Base-by-base conservation (phyloP, 164 flowering plant species). In the Nymphaea thermarum region DNA sequence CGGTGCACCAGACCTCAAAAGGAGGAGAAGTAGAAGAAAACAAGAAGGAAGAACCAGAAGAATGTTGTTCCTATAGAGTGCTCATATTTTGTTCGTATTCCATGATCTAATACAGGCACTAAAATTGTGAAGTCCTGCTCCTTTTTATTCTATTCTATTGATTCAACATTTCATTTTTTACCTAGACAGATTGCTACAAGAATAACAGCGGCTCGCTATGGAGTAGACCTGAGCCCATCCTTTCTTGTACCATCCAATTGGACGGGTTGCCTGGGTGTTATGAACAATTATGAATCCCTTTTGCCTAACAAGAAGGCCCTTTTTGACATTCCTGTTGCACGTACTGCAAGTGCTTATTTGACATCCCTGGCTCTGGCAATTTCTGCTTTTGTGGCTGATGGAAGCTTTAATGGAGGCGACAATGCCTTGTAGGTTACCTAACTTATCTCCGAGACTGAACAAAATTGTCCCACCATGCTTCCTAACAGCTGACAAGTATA, bases 201-300 rank as follows among this genome's bases (percentile, higher is more conserved):
- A 80, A 72, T 88, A 64, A 88, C 93, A 11, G 98, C 98, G 65
- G 86, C 91, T 67, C 83, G 86, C 3, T 87, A 84, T 82, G 97
- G 91, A 44, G 91, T 91, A 44, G 88, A 89, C 75, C 87, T 93
- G 64, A 89, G 97, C 70, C 97, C 97, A 43, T 93, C 98, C 15
- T 93, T 93, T 77, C 93, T 93, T 36, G 84, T 93, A 47, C 98
- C 98, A 64, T 93, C 98, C 16, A 91, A 84, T 70, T 93, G 98
- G 98, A 93, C 98, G 3, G 98, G 98, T 42, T 91, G 96, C 78
- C 78, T 93, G 43, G 98, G 98, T 61, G 97, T 93, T 65, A 87
- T 91, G 77, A 93, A 93, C 68, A 89, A 93, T 73, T 93, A 93
- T 43, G 98, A 93, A 78, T 91, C 97, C 0, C 76, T 93, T 42